Evolutionary conservation across 75 land plant genomes (phyloP), one percentile per base, ranked within the genome.

Genomic region (Pinus tabuliformis): DNA sequence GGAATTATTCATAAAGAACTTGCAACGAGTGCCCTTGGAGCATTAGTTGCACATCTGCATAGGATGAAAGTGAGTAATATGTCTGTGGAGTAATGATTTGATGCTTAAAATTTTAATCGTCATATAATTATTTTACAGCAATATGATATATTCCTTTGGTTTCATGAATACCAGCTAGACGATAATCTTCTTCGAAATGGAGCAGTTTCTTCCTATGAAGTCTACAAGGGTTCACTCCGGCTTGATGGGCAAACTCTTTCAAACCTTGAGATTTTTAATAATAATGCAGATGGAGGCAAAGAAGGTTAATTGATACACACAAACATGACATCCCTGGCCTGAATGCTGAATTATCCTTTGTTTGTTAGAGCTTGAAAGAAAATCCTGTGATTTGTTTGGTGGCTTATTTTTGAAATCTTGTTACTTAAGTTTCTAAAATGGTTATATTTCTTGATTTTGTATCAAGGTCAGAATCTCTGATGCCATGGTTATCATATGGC

Each of bases 241-340:
- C 89, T 96, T 77, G 97, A 96, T 79, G 97, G 97, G 37, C 95
- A 93, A 75, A 90, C 97, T 59, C 82, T 94, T 13, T 79, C 90
- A 3, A 96, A 96, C 79, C 90, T 96, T 59, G 99, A 96, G 81
- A 91, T 96, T 64, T 95, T 94, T 74, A 78, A 75, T 72, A 96
- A 96, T 80, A 93, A 77, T 83, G 91, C 83, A 77, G 86, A 92
- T 86, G 95, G 99, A 80, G 90, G 97, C 59, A 58, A 79, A 45
- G 77, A 92, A 90, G 99, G 99, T 84, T 79, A 70, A 71, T 73
- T 39, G 22, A 37, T 45, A 20, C 39, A 18, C 71, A 68, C 49
- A 68, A 68, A n/a, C 52, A 42, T 68, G 22, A 8, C 68, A 64
- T 49, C 2, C 20, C 18, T 64, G 7, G 2, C 36, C 42, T 64